Conservation (phyloP, 495 filamentous ascomycete genomes). For the Daldinia concentrica region DNA sequence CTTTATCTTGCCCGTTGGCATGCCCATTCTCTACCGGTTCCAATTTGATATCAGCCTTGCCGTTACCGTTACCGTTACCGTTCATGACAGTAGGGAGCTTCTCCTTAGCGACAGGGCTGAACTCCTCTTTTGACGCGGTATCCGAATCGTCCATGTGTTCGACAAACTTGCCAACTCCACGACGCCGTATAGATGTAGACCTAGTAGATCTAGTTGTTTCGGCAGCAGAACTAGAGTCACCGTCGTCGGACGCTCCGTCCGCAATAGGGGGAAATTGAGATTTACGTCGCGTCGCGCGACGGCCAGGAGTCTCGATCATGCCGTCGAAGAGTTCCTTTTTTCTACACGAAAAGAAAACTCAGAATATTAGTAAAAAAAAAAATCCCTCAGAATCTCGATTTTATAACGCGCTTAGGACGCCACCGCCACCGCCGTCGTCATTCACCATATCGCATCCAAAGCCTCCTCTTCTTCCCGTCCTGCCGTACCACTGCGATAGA, state of each 20-base stretch:
- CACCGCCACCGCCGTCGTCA: not conserved
- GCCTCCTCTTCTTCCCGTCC: not conserved
- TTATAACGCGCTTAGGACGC: not conserved
- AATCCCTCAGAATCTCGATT: not conserved
- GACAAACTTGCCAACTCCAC: slow-evolving; percentile 54
- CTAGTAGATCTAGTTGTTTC: slow-evolving; percentile 42
- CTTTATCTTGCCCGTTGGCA: slow-evolving; percentile 49
- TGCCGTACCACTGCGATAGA: not conserved
- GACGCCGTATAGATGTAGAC: slow-evolving; percentile 47
- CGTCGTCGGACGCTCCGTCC: slow-evolving; percentile 53
- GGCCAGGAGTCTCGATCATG: slow-evolving; percentile 58
- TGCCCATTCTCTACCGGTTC: slow-evolving; percentile 47
- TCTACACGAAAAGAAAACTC: slow-evolving; percentile 34
- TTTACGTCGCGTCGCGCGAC: slow-evolving; percentile 53
- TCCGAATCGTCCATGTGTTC: slow-evolving; percentile 56
- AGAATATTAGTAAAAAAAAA: slow-evolving; percentile 10
- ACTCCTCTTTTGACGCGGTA: slow-evolving; percentile 40
- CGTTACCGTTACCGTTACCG: slow-evolving; percentile 31
- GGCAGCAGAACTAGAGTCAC: slow-evolving; percentile 55
- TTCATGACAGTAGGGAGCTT: slow-evolving; percentile 33
- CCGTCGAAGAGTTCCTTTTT: slow-evolving; percentile 64
- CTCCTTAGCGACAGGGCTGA: slow-evolving; percentile 45
- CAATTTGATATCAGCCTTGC: slow-evolving; percentile 27
- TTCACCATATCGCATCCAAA: not conserved
- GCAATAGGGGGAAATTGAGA: slow-evolving; percentile 48